Percentiles rank a stretch among this genome's conserved stretches.
phyloP scores from a whole-genome alignment of 2,329 filamentous ascomycete species.

The Aspergillus phoenicis region DNA sequence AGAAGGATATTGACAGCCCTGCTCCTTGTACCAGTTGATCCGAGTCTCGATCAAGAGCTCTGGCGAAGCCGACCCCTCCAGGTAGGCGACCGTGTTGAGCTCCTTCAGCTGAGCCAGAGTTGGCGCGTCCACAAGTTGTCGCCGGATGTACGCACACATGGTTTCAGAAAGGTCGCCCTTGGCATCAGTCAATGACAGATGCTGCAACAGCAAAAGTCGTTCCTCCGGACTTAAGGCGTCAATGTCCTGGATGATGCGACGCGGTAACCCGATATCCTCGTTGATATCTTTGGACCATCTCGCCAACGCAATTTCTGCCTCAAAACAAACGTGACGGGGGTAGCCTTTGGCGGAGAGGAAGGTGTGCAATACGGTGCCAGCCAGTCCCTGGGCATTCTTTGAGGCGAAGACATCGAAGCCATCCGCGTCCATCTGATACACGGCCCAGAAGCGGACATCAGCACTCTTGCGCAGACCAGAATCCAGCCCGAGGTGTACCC shows the following conservation, averaged over 20 bases:
- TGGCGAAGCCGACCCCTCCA: conserved; percentile 41
- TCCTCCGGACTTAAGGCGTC: conserved; percentile 48
- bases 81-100: conserved; percentile 44
- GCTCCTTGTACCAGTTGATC: conserved; percentile 46
- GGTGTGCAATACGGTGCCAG: conserved; percentile 49
- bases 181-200: conserved; percentile 35
- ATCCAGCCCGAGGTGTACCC: conserved; percentile 42
- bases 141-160: conserved; percentile 37
- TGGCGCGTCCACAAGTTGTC: conserved; percentile 42
- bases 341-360: conserved; percentile 48
- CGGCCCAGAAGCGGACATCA: conserved; percentile 45
- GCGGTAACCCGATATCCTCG: conserved; percentile 35
- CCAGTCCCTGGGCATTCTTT: conserved; percentile 47
- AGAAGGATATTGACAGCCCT: conserved; percentile 42
- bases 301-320: conserved; percentile 42
- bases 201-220: conserved; percentile 42
- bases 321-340: conserved; percentile 43
- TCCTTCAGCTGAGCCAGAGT: conserved; percentile 44
- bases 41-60: conserved; percentile 43
- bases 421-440: conserved; percentile 40
- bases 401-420: conserved; percentile 47
- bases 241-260: conserved; percentile 47
- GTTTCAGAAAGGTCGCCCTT: conserved; percentile 31
- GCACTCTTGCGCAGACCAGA: conserved; percentile 44
- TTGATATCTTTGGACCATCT: conserved; percentile 37